Percentiles rank a stretch among this genome's conserved stretches.
Conservation (phyloP, 176 grass and related monocot genomes). For the Melocanna baccifera region DNA sequence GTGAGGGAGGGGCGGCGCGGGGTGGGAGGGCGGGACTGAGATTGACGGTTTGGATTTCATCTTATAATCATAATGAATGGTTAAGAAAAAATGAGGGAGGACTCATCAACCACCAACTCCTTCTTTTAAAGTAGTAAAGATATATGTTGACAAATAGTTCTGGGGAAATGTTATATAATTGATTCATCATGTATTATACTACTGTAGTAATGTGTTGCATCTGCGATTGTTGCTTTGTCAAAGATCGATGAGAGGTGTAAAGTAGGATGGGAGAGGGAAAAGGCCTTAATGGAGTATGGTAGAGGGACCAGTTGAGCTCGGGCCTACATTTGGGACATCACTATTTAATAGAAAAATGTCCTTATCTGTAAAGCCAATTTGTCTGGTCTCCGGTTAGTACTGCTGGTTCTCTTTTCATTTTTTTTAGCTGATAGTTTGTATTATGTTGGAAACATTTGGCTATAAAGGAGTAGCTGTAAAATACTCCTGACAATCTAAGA, state of each 20-base stretch:
- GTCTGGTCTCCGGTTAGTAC: neutral
- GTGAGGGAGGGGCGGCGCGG: too few relatives aligned
- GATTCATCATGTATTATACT: neutral
- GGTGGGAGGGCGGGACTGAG: too few relatives aligned
- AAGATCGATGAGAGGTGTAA: neutral
- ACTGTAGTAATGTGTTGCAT: neutral
- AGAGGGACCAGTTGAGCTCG: neutral
- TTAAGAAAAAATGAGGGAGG: too few relatives aligned
- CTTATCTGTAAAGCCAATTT: constrained; percentile 3
- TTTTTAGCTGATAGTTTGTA: neutral
- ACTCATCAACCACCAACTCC: too few relatives aligned
- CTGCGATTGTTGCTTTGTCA: neutral
- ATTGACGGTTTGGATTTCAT: too few relatives aligned
- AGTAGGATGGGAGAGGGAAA: neutral
- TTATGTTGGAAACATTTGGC: neutral
- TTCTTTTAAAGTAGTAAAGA: too few relatives aligned
- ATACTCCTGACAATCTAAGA: neutral
- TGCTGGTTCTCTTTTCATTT: neutral
- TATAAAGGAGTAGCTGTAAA: neutral
- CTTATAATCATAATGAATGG: too few relatives aligned
- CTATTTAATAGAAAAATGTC: neutral
- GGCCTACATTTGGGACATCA: neutral
- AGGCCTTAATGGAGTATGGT: neutral
- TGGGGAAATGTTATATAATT: neutral
- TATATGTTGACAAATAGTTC: neutral